These are phyloP conservation scores for Buddleja alternifolia DNA, from an alignment of 257 asterid species.

Conservation along the genomic window DNA sequence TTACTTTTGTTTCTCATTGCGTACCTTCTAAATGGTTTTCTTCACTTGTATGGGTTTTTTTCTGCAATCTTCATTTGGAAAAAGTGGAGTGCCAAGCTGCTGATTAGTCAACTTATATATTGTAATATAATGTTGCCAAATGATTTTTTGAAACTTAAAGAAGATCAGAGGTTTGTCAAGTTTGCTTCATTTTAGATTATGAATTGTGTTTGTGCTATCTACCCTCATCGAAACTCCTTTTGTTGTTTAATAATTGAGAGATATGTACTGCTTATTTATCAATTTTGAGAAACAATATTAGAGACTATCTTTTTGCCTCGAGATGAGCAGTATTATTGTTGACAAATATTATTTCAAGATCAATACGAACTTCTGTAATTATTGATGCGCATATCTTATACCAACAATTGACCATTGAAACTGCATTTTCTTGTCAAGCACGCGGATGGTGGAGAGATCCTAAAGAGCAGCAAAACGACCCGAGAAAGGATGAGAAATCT, in stretches of 20 bases:
- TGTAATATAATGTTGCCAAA: background rate
- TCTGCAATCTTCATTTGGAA: background rate
- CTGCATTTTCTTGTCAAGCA: constrained; percentile 47
- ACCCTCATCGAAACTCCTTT: background rate
- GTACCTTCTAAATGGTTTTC: too few relatives aligned
- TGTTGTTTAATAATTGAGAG: background rate
- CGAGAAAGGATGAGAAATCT: constrained; percentile 47
- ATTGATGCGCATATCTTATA: constrained; percentile 7
- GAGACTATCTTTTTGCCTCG: background rate
- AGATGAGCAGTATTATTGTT: background rate
- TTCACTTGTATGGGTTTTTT: background rate
- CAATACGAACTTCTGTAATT: background rate
- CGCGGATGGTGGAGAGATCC: constrained; percentile 77
- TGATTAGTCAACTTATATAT: background rate
- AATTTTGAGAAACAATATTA: background rate
- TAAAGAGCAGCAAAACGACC: constrained; percentile 46
- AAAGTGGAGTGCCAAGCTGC: background rate
- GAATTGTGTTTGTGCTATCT: background rate
- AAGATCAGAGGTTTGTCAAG: background rate
- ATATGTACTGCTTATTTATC: background rate
- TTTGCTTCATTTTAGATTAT: background rate
- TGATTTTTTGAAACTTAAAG: background rate
- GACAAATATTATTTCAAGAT: background rate
- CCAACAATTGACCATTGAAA: constrained; percentile 13
- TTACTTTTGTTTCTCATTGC: too few relatives aligned